phyloP scores from a whole-genome alignment of 2,329 filamentous ascomycete species.

The Grosmannia penicillata region DNA sequence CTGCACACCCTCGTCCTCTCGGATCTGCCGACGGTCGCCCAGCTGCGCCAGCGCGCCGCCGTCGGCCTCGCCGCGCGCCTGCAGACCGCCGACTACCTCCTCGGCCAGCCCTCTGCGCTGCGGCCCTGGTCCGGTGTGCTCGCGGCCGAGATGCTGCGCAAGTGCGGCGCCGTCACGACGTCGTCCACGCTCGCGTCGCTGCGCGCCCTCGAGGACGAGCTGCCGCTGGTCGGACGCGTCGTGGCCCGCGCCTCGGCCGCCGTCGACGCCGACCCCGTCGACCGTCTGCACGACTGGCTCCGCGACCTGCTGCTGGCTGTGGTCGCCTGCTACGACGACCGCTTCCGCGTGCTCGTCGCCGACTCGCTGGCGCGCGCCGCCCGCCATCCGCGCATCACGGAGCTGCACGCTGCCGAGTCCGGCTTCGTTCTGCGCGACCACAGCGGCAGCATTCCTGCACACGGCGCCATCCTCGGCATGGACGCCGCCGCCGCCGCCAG shows the following conservation, averaged over 20 bases:
- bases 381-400: conserved; percentile 1
- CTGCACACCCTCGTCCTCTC: conserved; percentile 27
- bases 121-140: conserved; percentile 32
- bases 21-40: conserved; percentile 24
- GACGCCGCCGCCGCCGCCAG: neutral
- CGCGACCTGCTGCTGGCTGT: conserved; percentile 28
- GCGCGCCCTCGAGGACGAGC: conserved; percentile 47
- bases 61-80: conserved; percentile 23
- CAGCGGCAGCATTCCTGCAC: neutral
- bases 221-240: conserved; percentile 44
- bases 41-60: conserved; percentile 26
- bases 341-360: conserved; percentile 14
- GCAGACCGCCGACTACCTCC: conserved; percentile 32
- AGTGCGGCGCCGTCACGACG: conserved; percentile 32
- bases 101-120: conserved; percentile 17
- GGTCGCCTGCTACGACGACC: conserved; percentile 19
- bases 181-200: conserved; percentile 45
- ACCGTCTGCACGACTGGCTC: conserved; percentile 32
- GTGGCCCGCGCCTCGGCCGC: conserved; percentile 33
- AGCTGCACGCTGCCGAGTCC: neutral
- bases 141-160: conserved; percentile 38
- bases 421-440: conserved; percentile 2
- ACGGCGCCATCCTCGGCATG: neutral
- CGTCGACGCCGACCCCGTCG: conserved; percentile 33
- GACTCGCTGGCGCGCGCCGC: too few species aligned